phyloP scores from a whole-genome alignment of 352 stramenopile species.

The Paralagenidium karlingii region DNA sequence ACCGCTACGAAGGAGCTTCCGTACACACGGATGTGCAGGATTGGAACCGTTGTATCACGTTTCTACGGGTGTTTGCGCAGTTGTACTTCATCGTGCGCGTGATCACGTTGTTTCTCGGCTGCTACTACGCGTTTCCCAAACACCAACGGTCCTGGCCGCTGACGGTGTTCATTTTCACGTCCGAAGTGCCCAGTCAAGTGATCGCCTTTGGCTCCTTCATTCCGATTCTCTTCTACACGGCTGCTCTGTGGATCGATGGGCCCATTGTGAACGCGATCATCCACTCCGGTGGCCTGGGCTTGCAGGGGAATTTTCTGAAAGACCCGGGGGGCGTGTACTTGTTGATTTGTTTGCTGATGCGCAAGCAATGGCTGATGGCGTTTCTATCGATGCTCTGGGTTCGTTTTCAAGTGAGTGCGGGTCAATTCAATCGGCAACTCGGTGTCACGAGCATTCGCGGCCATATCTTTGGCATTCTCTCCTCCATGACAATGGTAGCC shows the following conservation, averaged over 20 bases:
- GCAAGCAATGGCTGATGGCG: slow-evolving; percentile 29
- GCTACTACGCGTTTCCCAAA: slow-evolving; percentile 14
- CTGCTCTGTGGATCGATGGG: slow-evolving; percentile 29
- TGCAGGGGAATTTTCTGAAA: slow-evolving; percentile 16
- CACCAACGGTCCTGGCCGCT: no score
- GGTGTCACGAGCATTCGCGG: slow-evolving; percentile 27
- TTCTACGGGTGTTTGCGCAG: slow-evolving; percentile 27
- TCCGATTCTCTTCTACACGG: slow-evolving; percentile 28
- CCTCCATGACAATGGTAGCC: no score
- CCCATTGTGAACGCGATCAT: slow-evolving; percentile 37
- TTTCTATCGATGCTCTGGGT: slow-evolving; percentile 23
- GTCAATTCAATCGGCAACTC: slow-evolving; percentile 28
- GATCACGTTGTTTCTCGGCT: slow-evolving; percentile 14
- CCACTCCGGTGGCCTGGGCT: slow-evolving; percentile 11
- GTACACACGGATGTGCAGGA: slow-evolving; percentile 40
- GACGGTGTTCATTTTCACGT: slow-evolving; percentile 23
- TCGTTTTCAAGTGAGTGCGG: slow-evolving; percentile 31
- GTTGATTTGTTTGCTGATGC: slow-evolving; percentile 31
- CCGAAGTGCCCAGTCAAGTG: slow-evolving; percentile 28
- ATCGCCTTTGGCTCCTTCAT: slow-evolving; percentile 39
- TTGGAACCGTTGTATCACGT: slow-evolving; percentile 32
- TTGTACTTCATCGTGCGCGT: slow-evolving; percentile 27
- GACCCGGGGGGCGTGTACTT: no score
- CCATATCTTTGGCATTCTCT: slow-evolving; percentile 19
- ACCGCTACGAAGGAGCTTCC: slow-evolving; percentile 31